phyloP scores from a whole-genome alignment of 2,329 filamentous ascomycete genomes.

The Cercospora brassicicola region DNA sequence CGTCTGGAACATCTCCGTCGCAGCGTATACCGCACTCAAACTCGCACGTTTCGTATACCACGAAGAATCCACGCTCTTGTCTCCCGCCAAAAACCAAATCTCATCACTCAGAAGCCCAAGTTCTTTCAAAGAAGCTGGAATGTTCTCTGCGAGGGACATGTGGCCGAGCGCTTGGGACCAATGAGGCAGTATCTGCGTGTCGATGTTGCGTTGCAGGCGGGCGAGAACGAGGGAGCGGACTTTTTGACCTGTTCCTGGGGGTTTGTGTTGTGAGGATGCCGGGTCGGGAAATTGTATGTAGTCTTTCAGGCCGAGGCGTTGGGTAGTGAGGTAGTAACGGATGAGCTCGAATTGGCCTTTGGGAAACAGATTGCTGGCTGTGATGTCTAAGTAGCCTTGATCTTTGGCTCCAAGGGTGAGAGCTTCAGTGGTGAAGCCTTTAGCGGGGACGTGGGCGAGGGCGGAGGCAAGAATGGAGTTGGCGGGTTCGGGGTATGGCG shows the following conservation, averaged over 20 bases:
- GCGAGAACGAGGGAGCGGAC: constrained; percentile 73
- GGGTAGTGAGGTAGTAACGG: constrained; percentile 69
- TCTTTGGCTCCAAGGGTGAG: constrained; percentile 78
- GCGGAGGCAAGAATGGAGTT: constrained; percentile 77
- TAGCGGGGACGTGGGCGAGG: constrained; percentile 70
- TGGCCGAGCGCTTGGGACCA: constrained; percentile 92
- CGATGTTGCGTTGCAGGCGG: constrained; percentile 70
- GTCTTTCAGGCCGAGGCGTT: constrained; percentile 60
- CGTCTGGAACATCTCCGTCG: constrained; percentile 87
- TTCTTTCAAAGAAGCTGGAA: constrained; percentile 74
- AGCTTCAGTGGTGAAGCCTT: constrained; percentile 77
- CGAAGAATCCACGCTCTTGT: constrained; percentile 74
- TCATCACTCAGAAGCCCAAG: constrained; percentile 83
- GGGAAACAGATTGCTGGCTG: constrained; percentile 72
- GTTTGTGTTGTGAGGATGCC: not conserved
- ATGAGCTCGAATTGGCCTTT: constrained; percentile 80
- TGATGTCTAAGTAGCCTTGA: constrained; percentile 82
- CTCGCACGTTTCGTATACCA: constrained; percentile 80
- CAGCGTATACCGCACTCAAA: constrained; percentile 67
- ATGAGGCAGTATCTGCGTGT: constrained; percentile 61
- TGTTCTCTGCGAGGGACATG: constrained; percentile 81
- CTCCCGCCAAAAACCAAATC: constrained; percentile 84
- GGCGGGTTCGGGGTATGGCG: constrained; percentile 69
- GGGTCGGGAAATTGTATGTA: constrained; percentile 46
- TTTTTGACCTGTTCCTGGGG: constrained; percentile 55